phyloP scores from a whole-genome alignment of 2,329 filamentous ascomycete genomes.

The Epichloe gansuensis region DNA sequence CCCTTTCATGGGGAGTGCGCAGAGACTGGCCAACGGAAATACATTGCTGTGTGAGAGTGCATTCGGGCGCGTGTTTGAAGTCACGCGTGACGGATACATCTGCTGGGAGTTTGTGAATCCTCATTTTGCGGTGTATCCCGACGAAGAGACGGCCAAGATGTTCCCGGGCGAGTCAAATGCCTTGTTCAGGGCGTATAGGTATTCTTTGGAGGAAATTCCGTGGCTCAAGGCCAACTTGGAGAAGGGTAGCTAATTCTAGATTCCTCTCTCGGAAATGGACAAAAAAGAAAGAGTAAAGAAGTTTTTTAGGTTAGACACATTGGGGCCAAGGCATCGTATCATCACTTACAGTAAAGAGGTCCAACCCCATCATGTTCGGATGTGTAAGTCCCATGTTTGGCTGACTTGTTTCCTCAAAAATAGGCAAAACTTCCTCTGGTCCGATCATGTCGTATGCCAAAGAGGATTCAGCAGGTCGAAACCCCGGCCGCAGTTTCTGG shows the following conservation, averaged over 20 bases:
- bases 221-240: slow-evolving; percentile 11
- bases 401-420: not conserved
- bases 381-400: not conserved
- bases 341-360: not conserved
- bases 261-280: too few species aligned
- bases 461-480: not conserved
- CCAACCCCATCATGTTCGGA: not conserved
- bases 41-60: slow-evolving; percentile 17
- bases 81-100: slow-evolving; percentile 14
- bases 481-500: slow-evolving; percentile 7
- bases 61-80: slow-evolving; percentile 17
- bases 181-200: slow-evolving; percentile 16
- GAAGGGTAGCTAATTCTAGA: too few species aligned
- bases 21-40: slow-evolving; percentile 16
- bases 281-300: too few species aligned
- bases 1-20: slow-evolving; percentile 19
- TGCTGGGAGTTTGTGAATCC: slow-evolving; percentile 21
- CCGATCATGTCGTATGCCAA: not conserved
- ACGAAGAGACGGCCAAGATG: slow-evolving; percentile 13
- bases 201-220: slow-evolving; percentile 16
- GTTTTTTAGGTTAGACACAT: not conserved
- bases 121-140: slow-evolving; percentile 15
- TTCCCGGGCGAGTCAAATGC: slow-evolving; percentile 20
- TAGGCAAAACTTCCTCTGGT: not conserved
- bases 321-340: not conserved